phyloP scores from a whole-genome alignment of 2,329 filamentous ascomycete species.

The Nannizziopsis arthrosporioides region DNA sequence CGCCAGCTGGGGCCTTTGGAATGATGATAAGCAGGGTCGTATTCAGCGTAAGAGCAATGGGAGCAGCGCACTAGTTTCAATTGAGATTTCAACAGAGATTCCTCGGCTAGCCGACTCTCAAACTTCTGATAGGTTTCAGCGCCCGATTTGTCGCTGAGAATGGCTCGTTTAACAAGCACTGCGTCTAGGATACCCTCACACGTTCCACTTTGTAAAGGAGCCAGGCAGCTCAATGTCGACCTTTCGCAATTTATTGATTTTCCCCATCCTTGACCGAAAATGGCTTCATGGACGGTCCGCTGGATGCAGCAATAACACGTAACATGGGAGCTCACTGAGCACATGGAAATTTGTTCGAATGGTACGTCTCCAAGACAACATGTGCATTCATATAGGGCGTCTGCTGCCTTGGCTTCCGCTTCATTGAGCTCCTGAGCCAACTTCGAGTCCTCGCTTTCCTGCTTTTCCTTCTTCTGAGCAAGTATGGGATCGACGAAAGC shows the following conservation, averaged over 20 bases:
- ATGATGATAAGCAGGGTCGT: constrained; percentile 63
- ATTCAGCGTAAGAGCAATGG: constrained; percentile 83
- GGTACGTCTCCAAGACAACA: constrained; percentile 38
- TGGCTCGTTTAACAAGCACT: constrained; percentile 58
- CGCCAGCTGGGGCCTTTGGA: constrained; percentile 44
- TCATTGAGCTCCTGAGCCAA: constrained; percentile 35
- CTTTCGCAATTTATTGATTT: constrained; percentile 61
- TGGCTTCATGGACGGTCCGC: constrained; percentile 67
- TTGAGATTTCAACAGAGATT: constrained; percentile 59
- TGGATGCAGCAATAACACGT: constrained; percentile 62
- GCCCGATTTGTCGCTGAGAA: constrained; percentile 58
- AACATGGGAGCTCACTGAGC: constrained; percentile 34
- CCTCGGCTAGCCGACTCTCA: constrained; percentile 65
- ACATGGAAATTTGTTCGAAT: constrained; percentile 39
- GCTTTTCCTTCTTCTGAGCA: constrained; percentile 25
- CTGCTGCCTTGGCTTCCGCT: constrained; percentile 30
- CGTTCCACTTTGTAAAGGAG: constrained; percentile 52
- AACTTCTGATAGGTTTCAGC: constrained; percentile 61
- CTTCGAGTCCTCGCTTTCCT: constrained; percentile 28
- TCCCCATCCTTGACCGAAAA: constrained; percentile 88
- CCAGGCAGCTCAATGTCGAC: constrained; percentile 72
- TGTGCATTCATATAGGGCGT: constrained; percentile 38
- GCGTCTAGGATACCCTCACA: constrained; percentile 64
- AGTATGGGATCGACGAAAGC: constrained; percentile 30
- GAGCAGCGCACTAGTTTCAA: constrained; percentile 73